Conservation (phyloP, 192 early-diverging fungal genomes). For the Backusella liffmaniae region DNA sequence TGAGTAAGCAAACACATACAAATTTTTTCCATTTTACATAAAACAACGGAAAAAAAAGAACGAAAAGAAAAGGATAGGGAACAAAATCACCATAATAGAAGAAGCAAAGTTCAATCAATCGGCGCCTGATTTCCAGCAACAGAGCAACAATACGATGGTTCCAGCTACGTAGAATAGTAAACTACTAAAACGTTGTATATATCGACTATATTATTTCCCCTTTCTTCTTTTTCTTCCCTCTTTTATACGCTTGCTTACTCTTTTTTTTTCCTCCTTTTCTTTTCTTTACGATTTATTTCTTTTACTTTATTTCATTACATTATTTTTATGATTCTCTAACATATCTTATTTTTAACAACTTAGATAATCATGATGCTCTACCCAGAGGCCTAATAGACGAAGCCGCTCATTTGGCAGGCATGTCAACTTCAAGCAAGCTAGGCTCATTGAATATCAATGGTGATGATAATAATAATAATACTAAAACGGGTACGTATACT, state of each 20-base stretch:
- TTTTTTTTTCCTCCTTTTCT: background rate
- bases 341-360: background rate
- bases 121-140: background rate
- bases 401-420: slow-evolving; percentile 11
- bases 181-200: background rate
- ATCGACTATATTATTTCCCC: background rate
- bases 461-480: background rate
- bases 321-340: background rate
- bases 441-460: background rate
- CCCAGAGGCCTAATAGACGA: slow-evolving; percentile 12
- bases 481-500: background rate
- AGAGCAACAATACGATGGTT: background rate
- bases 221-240: background rate
- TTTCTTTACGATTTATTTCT: background rate
- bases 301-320: background rate
- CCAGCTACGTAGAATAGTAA: background rate
- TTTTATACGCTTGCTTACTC: background rate
- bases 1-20: slow-evolving; percentile 18
- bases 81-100: background rate
- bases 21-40: background rate
- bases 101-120: background rate
- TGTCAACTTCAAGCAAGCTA: background rate
- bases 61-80: background rate
- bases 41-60: background rate
- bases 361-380: slow-evolving; percentile 3